Evolutionary conservation across 1,284 basidiomycete genomes (phyloP).

Genomic region (Peniophora sp.): DNA sequence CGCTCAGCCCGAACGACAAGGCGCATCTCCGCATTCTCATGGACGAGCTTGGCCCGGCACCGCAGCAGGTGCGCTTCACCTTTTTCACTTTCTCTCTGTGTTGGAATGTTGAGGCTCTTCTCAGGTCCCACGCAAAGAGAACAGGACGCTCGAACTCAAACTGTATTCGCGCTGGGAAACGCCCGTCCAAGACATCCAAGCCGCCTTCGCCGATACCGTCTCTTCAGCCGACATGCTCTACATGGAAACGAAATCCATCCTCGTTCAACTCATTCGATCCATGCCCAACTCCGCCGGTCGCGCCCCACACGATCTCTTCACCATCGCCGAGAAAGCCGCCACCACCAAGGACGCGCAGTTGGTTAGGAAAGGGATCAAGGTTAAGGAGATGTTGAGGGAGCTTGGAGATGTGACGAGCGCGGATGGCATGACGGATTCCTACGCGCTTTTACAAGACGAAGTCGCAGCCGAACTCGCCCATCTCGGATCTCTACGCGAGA

Average conservation of each 20-base stretch:
- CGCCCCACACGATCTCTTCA: slow-evolving; percentile 84
- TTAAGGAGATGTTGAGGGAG: slow-evolving; percentile 97
- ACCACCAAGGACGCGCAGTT: slow-evolving; percentile 95
- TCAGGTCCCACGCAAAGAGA: slow-evolving; percentile 98
- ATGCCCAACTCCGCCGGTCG: slow-evolving; percentile 81
- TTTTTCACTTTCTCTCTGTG: too few relatives aligned
- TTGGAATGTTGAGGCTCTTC: too few relatives aligned
- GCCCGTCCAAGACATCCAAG: slow-evolving; percentile 95
- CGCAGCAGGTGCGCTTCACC: too few relatives aligned
- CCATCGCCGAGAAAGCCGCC: slow-evolving; percentile 89
- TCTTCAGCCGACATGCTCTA: slow-evolving; percentile 98
- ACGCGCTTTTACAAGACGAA: slow-evolving; percentile 95
- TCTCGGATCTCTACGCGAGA: slow-evolving; percentile 93
- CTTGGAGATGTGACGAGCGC: slow-evolving; percentile 88
- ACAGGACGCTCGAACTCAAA: slow-evolving; percentile 86
- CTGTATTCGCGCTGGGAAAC: slow-evolving; percentile 99
- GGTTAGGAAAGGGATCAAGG: slow-evolving; percentile 96
- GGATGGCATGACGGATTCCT: slow-evolving; percentile 69
- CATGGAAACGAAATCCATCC: slow-evolving; percentile 99
- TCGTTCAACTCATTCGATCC: slow-evolving; percentile 95
- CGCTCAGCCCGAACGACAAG: slow-evolving; percentile 93
- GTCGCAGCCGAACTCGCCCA: slow-evolving; percentile 93
- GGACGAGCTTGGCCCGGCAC: slow-evolving; percentile 91
- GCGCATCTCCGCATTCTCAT: slow-evolving; percentile 94
- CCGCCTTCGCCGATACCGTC: slow-evolving; percentile 94